Evolutionary conservation across 495 filamentous ascomycete species (phyloP), one percentile per base, ranked within the genome.

Genomic region (Parathielavia hyrcaniae): DNA sequence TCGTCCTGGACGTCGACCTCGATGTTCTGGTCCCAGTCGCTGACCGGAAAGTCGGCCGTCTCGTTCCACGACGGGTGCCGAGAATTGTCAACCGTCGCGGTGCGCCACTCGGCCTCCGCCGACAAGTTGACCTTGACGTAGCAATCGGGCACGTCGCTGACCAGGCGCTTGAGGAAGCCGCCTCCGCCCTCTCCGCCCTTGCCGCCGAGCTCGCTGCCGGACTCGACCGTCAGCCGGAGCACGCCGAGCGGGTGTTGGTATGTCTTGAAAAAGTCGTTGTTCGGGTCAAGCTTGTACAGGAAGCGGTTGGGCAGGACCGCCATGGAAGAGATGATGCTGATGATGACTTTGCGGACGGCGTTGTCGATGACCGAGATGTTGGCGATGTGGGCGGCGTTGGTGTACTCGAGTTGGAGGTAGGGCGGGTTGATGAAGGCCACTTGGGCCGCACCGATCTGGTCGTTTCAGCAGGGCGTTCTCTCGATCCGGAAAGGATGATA

Each of bases 401-500:
- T 75, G 60, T 69, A 77, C 61, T 66, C 58, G 22, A 77, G 61
- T 34, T 71, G 66, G 38, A 77, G 65, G 23, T 55, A 64, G 20
- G 74, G 73, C 8, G 63, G 65, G 64, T 77, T 75, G 64, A 77
- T 70, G 63, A 77, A 77, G 54, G 73, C 57, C 0, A 75, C 64
- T 62, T 77, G 74, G 7, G 66, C 67, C 5, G 74, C 74, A 26
- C 74, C 74, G 53, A 75, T 71, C 74, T 76, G 51, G 1, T 34
- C 2, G 30, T 23, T 2, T 35, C 46, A 26, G 52, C 48, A 54
- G 49, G n/a, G n/a, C 17, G n/a, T 8, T 20, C 2, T 23, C 13
- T 8, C 8, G 20, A 1, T 7, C 16, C 1, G 44, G n/a, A 34
- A 45, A 5, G 34, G 39, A 36, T 30, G 2, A 30, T 30, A 30